phyloP scores from a whole-genome alignment of 23 red algal species.

The Gracilaria gracilis region DNA sequence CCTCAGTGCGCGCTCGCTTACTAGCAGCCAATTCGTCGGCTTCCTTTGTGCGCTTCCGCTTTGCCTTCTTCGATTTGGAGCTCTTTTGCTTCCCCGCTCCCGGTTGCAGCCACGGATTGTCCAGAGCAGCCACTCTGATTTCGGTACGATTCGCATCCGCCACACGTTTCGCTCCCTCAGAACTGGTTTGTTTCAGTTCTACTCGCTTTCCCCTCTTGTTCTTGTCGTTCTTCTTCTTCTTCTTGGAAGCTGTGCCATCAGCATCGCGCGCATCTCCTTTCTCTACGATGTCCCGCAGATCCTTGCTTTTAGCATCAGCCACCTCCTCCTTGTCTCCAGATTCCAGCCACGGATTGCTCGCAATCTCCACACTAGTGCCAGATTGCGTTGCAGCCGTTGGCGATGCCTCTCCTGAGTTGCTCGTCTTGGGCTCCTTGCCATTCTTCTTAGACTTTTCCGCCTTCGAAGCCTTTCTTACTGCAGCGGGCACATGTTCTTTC shows the following conservation, averaged over 20 bases:
- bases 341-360: too few species aligned
- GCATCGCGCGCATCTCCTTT: too few species aligned
- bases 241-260: too few species aligned
- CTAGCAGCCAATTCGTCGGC: not conserved
- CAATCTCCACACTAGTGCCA: not conserved
- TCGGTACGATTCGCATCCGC: too few species aligned
- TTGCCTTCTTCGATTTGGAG: slow-evolving; percentile 8
- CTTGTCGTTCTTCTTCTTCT: too few species aligned
- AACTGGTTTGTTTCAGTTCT: too few species aligned
- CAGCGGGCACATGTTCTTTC: not conserved
- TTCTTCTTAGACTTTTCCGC: not conserved
- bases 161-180: too few species aligned
- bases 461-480: not conserved
- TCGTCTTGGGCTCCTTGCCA: not conserved
- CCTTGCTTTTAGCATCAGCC: too few species aligned
- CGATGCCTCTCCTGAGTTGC: not conserved
- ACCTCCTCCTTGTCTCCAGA: too few species aligned
- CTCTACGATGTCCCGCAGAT: too few species aligned
- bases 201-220: too few species aligned
- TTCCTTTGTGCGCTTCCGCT: not conserved
- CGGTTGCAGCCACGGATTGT: slow-evolving; percentile 1
- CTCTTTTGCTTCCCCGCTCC: not conserved
- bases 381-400: not conserved
- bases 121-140: not conserved
- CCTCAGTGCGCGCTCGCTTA: not conserved